Conservation (phyloP, 352 stramenopile species). For the Pythium folliculosum region DNA sequence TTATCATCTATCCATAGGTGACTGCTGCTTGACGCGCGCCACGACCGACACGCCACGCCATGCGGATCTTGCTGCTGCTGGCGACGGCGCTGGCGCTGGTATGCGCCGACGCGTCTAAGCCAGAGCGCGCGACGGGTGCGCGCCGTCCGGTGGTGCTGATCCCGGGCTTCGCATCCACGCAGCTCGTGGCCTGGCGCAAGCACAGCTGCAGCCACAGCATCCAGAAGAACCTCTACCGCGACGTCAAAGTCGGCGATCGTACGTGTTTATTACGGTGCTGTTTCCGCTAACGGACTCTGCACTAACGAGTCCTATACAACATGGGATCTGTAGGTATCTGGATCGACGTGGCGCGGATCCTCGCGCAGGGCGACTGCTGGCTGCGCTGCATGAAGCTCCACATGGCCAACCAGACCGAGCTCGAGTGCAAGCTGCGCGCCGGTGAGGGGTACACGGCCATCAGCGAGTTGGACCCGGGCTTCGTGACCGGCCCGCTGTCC, state of each 20-base stretch:
- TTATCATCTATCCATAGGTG: not conserved
- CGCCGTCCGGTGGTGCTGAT: conserved; percentile 72
- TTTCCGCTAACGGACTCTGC: not conserved
- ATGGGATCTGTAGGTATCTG: conserved; percentile 46
- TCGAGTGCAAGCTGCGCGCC: conserved; percentile 75
- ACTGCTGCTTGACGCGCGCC: not conserved
- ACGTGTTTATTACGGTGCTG: conserved; percentile 18
- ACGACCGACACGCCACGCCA: not conserved
- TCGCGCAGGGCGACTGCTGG: conserved; percentile 80
- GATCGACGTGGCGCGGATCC: conserved; percentile 69
- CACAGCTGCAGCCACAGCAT: conserved; percentile 57
- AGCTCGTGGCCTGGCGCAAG: conserved; percentile 75
- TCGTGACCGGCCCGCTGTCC: conserved; percentile 74
- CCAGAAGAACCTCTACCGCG: conserved; percentile 75
- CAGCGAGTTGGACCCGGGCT: conserved; percentile 69
- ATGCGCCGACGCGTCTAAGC: not conserved
- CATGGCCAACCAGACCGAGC: conserved; percentile 63
- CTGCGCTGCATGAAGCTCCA: conserved; percentile 76
- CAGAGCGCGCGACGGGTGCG: conserved; percentile 7
- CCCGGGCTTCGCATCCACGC: conserved; percentile 76
- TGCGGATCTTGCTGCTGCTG: not conserved
- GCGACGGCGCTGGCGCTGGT: not conserved
- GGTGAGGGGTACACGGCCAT: conserved; percentile 60
- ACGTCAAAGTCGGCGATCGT: conserved; percentile 80
- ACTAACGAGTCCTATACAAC: no score